Conservation (phyloP, 2,329 filamentous ascomycete genomes). For the Alternaria brassicae region DNA sequence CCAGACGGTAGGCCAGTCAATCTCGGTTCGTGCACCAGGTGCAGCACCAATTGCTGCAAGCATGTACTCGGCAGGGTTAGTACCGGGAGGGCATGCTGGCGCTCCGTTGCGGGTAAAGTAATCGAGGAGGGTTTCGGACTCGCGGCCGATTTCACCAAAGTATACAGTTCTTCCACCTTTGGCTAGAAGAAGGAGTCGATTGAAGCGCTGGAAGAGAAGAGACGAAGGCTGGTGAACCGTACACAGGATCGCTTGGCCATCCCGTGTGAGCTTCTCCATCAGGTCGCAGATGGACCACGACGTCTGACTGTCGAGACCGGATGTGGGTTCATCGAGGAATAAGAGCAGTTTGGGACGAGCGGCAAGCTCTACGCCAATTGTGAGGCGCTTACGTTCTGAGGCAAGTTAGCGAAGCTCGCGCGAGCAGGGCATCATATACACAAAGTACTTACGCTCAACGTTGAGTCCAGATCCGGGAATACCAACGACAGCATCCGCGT, state of each 20-base stretch:
- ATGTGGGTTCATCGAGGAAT: slow-evolving; percentile 74
- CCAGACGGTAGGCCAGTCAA: slow-evolving; percentile 55
- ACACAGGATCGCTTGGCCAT: slow-evolving; percentile 80
- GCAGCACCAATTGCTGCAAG: slow-evolving; percentile 56
- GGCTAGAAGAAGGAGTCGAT: slow-evolving; percentile 76
- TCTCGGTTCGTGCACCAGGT: slow-evolving; percentile 31
- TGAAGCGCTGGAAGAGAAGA: slow-evolving; percentile 87
- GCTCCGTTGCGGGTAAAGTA: slow-evolving; percentile 79
- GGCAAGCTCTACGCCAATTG: slow-evolving; percentile 59
- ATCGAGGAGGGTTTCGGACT: slow-evolving; percentile 67
- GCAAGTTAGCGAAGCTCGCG: neutral
- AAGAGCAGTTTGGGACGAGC: slow-evolving; percentile 37
- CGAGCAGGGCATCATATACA: neutral
- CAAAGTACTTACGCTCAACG: slow-evolving; percentile 52
- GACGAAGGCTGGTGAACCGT: slow-evolving; percentile 95
- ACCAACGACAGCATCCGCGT: slow-evolving; percentile 29
- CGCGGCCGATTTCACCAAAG: slow-evolving; percentile 76
- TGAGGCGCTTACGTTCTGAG: slow-evolving; percentile 65
- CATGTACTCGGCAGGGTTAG: slow-evolving; percentile 83
- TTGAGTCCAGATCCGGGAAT: slow-evolving; percentile 29
- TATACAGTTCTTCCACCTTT: slow-evolving; percentile 78
- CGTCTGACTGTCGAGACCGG: slow-evolving; percentile 80
- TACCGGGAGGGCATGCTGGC: slow-evolving; percentile 65
- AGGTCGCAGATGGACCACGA: slow-evolving; percentile 87
- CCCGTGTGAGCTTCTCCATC: slow-evolving; percentile 82